A percentile compares a stretch with the other conserved stretches of the same genome.
Conservation (phyloP, 306 rosid genomes). For the Quercus robur region DNA sequence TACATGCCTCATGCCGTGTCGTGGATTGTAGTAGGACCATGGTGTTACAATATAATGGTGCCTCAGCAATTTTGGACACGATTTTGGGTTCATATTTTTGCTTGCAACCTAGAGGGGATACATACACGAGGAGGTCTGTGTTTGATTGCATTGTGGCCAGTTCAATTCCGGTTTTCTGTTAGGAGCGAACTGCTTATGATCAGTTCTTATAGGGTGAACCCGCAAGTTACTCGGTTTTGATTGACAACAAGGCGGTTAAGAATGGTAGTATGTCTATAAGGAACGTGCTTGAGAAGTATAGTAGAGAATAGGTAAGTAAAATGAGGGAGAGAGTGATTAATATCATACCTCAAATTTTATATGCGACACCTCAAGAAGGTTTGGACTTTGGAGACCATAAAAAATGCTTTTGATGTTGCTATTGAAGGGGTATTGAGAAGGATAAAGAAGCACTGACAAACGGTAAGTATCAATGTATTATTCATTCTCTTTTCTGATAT, state of each 20-base stretch:
- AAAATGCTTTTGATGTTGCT: conserved; percentile 51
- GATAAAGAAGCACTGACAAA: conserved; percentile 42
- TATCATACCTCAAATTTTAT: conserved; percentile 40
- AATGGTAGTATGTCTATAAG: conserved; percentile 43
- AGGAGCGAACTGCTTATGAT: conserved; percentile 43
- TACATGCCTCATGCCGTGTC: conserved; percentile 49
- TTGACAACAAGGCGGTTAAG: conserved; percentile 40
- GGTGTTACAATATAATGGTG: conserved; percentile 72
- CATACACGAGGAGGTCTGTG: conserved; percentile 81
- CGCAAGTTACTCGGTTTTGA: conserved; percentile 43
- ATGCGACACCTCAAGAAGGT: conserved; percentile 25
- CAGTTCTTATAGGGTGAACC: conserved; percentile 49
- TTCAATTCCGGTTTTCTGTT: conserved; percentile 55
- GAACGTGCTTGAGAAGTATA: conserved; percentile 32
- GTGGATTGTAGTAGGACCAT: conserved; percentile 60
- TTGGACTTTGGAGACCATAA: conserved; percentile 27
- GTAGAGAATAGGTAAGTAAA: conserved; percentile 33
- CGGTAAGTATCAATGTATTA: no score
- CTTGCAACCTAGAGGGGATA: conserved; percentile 86
- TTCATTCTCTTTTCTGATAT: no score
- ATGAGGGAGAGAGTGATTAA: conserved; percentile 57
- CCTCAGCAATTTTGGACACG: conserved; percentile 63
- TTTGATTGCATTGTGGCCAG: conserved; percentile 65
- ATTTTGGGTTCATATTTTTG: conserved; percentile 78
- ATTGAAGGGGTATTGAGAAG: conserved; percentile 43